Conservation (phyloP, 768 basidiomycete genomes). For the Leccinum truebloodii region DNA sequence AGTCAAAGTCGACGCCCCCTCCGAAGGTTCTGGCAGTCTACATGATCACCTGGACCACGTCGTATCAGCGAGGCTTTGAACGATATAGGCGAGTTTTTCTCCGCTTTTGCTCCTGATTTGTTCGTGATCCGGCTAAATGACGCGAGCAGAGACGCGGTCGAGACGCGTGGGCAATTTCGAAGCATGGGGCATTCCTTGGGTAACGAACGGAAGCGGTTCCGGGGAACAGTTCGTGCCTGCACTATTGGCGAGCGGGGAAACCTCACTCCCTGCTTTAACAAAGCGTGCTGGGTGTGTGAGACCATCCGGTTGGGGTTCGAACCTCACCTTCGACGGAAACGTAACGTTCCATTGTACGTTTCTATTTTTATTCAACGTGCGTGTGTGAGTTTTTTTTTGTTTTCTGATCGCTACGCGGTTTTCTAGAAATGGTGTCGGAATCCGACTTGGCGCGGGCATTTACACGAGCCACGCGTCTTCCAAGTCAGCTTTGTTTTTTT, state of each 20-base stretch:
- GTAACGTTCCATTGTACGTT: constrained; percentile 12
- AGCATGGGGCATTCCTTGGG: constrained; percentile 5
- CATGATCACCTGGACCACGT: constrained; percentile 25
- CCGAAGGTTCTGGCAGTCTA: constrained; percentile 21
- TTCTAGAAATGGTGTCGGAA: constrained; percentile 16
- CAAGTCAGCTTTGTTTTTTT: constrained; percentile 15
- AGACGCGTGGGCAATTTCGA: constrained; percentile 12
- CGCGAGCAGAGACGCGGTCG: constrained; percentile 18
- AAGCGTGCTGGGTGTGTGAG: constrained; percentile 21
- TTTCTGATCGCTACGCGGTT: constrained; percentile 7
- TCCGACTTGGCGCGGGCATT: constrained; percentile 28
- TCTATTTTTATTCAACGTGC: background rate
- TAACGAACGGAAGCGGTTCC: constrained; percentile 29
- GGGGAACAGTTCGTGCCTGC: constrained; percentile 23
- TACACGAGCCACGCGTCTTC: constrained; percentile 25
- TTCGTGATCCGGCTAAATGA: background rate
- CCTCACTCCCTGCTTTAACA: constrained; percentile 11
- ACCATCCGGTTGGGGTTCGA: constrained; percentile 24
- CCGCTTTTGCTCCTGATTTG: too few relatives aligned
- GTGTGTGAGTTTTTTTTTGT: background rate
- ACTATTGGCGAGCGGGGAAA: constrained; percentile 25
- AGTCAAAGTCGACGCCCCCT: background rate
- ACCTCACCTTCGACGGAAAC: constrained; percentile 24
- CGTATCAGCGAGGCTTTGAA: constrained; percentile 12
- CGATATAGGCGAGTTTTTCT: constrained; percentile 15